Evolutionary conservation across 805 yeast genomes (phyloP), one percentile per base, ranked within the genome.

Genomic region (Candida gorgasii): DNA sequence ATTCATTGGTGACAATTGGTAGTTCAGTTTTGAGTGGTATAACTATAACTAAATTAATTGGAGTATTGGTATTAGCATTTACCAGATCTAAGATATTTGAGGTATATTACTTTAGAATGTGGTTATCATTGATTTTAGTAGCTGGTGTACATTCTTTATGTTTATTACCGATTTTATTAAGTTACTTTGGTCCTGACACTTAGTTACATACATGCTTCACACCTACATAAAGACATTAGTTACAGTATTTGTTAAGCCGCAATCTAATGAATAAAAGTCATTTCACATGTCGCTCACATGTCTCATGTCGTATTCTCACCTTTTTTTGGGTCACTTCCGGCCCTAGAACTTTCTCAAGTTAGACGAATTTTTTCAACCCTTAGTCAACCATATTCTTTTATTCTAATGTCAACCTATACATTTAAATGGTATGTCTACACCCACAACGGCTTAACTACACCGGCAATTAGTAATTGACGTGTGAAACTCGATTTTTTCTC

Each of bases 101-200:
- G 51, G 78, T 92, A 1, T 92, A 88, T 62, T 92, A 93, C 61
- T 92, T 92, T 72, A 69, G 96, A 47, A 90, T 92, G 97, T 92
- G 98, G 98, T 65, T 86, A 9, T 72, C 89, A 0, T 70, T 92
- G 46, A 84, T 92, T 7, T 47, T 85, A 1, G 69, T 86, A 43
- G 96, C 96, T 1, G 80, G 90, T 0, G 50, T 85, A 1, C 97
- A 92, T 59, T 78, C 93, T 3, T 70, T 92, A 40, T 73, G 86
- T 28, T 78, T 92, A 43, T 67, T 92, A 40, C 99, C 99, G 0
- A 78, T 88, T 4, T 59, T 84, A 19, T 67, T 92, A 29, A 75
- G 88, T 18, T 63, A 71, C 39, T 69, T 57, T 46, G 61, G 61
- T 6, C 36, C 31, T 19, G 18, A 19, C 19, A 16, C 20, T n/a